Base-by-base conservation (phyloP, 306 rosid genomes). In the Sindora glabra region DNA sequence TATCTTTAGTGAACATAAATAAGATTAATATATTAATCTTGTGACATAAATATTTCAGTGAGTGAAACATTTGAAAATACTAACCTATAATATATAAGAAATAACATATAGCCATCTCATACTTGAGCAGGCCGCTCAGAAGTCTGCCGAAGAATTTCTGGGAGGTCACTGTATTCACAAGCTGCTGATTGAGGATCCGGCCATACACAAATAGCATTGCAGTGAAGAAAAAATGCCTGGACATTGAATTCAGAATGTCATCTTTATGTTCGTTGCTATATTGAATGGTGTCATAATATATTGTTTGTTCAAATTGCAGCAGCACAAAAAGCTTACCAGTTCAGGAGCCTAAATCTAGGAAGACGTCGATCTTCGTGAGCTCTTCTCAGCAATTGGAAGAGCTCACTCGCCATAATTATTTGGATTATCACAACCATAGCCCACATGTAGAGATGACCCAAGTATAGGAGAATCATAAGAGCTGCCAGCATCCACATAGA, bases 171-270 rank as follows among this genome's bases (percentile, higher is more conserved):
- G 95, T 89, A 71, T 79, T 89, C 78, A 82, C 88, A 68, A 94
- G 90, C 56, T 83, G 99, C 72, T 89, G 94, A 68, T 84, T 86
- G 70, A 94, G 94, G 67, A 89, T 81, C 47, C 99, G 99, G 62
- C 99, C 99, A 22, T 94, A 94, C 27, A 94, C 99, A 54, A 72
- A 94, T 41, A 86, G 74, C 97, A 94, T 89, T 10, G 90, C 99
- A 49, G 99, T 94, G 84, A 86, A 94, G 97, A 94, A 89, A 57
- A 89, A 94, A 79, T 94, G 90, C 99, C 99, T 94, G 81, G 36
- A 79, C 22, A 68, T 34, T 64, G 63, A 16, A 42, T 25, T 73
- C 70, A 65, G 59, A 64, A 64, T 62, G 68, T 62, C 50, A 65
- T 49, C 55, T 69, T 59, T 29, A 50, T 67, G 45, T 36, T n/a